phyloP scores from a whole-genome alignment of 345 rosid genomes.

The Turritis glabra region DNA sequence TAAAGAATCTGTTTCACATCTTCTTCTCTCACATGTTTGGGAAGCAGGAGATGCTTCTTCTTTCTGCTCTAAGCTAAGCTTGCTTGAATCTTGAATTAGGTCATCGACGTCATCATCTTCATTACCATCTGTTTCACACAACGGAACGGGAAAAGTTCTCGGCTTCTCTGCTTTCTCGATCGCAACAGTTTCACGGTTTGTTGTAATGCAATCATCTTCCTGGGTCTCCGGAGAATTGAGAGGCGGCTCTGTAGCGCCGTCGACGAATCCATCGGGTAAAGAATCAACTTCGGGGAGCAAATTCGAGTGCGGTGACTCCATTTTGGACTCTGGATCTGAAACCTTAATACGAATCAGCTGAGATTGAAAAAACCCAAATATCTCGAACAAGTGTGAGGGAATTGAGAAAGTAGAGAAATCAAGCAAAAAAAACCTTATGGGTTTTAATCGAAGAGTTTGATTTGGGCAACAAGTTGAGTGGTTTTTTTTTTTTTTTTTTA shows the following conservation, averaged over 20 bases:
- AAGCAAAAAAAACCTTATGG: not conserved
- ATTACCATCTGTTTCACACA: slow-evolving; percentile 51
- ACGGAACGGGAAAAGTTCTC: slow-evolving; percentile 68
- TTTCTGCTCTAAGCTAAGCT: slow-evolving; percentile 35
- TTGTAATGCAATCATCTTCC: slow-evolving; percentile 35
- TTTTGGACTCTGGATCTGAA: slow-evolving; percentile 38
- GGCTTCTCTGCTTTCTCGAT: slow-evolving; percentile 52
- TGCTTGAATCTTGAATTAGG: slow-evolving; percentile 34
- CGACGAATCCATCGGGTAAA: slow-evolving; percentile 93
- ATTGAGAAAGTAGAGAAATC: no score
- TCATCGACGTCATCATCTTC: slow-evolving; percentile 42
- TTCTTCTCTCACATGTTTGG: slow-evolving; percentile 28
- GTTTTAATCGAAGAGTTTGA: not conserved
- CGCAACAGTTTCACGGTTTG: slow-evolving; percentile 23
- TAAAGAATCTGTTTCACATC: not conserved
- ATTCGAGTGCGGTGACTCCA: slow-evolving; percentile 61
- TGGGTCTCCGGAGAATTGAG: slow-evolving; percentile 41
- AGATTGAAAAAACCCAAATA: not conserved
- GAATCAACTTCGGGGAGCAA: slow-evolving; percentile 91
- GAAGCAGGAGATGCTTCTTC: slow-evolving; percentile 24
- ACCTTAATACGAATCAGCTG: not conserved
- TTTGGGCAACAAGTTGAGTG: no score
- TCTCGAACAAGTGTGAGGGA: not conserved
- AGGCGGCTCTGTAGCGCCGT: slow-evolving; percentile 56
- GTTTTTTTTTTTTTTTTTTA: no score